Evolutionary conservation across 164 flowering plant genomes (phyloP), one percentile per base, ranked within the genome.

Genomic region (Magnolia sinica): DNA sequence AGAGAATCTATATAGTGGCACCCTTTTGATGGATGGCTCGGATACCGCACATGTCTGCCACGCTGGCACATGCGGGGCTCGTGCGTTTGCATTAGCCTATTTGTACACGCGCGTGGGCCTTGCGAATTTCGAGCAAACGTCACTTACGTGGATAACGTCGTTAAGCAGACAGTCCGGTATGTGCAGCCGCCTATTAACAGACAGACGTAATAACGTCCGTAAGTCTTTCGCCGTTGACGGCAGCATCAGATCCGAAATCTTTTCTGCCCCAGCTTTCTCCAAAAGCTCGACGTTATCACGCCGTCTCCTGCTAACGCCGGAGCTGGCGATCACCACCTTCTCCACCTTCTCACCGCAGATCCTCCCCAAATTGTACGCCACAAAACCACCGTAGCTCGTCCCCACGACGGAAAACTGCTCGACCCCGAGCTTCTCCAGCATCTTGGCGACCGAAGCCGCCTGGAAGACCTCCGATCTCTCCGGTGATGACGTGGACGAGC

Each of bases 281-380:
- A 86, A 0, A 76, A 92, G 50, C 75, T 76, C 84, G 20, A 22
- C 83, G 64, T 74, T 81, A 74, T 90, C 92, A 14, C 76, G 63
- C 79, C 50, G 70, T 51, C 72, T 78, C 89, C 75, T 83, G 63
- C 87, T 88, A 13, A 91, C 84, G 7, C 86, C 97, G 0, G 96
- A 87, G 81, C 96, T 89, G 2, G 92, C 91, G 1, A 95, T 84
- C 77, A 92, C 89, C 73, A 92, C 92, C 78, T 82, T 89, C 78
- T 89, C 94, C 67, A 92, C 87, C 63, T 82, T 79, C 70, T 91
- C 96, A 67, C 84, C 86, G 80, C 73, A 89, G 83, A 85, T 75
- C 73, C 68, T 78, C 49, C 92, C 97, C 89, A 94, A 59, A 22
- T 83, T 81, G 76, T 94, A 94, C 69, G 92, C 88, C 75, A 94